Evolutionary conservation across 768 basidiomycete species (phyloP).

Genomic region (Hygrocybe punicea): DNA sequence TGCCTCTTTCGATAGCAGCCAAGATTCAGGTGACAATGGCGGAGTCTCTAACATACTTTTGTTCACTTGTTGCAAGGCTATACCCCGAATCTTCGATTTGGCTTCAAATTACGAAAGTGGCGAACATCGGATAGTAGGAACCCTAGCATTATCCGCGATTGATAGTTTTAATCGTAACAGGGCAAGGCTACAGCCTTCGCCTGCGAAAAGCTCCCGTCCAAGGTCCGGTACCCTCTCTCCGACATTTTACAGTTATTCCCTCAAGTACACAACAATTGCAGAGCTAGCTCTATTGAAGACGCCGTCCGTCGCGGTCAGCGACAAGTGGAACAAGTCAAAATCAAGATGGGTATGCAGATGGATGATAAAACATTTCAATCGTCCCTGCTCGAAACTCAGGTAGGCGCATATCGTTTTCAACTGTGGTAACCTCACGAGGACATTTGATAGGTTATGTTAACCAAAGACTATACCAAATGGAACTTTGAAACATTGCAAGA

Average conservation of each 20-base stretch:
- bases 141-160: slow-evolving; percentile 79
- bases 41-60: neutral
- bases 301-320: slow-evolving; percentile 82
- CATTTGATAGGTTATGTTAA: slow-evolving; percentile 66
- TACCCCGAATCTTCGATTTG: slow-evolving; percentile 81
- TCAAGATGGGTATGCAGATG: slow-evolving; percentile 90
- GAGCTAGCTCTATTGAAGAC: slow-evolving; percentile 83
- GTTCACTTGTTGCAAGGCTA: slow-evolving; percentile 48
- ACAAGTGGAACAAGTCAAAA: slow-evolving; percentile 84
- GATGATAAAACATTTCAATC: slow-evolving; percentile 91
- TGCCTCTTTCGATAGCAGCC: slow-evolving; percentile 80
- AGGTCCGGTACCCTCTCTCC: slow-evolving; percentile 43
- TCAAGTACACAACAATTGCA: slow-evolving; percentile 19
- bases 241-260: neutral
- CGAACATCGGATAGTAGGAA: slow-evolving; percentile 77
- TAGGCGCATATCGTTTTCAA: neutral
- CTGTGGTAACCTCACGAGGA: slow-evolving; percentile 2
- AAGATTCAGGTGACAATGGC: slow-evolving; percentile 65
- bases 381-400: slow-evolving; percentile 82
- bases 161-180: slow-evolving; percentile 93
- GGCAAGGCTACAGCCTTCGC: slow-evolving; percentile 58
- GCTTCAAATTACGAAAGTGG: slow-evolving; percentile 79
- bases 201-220: slow-evolving; percentile 55
- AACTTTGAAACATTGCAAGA: slow-evolving; percentile 86
- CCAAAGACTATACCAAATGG: slow-evolving; percentile 90